Evolutionary conservation across 164 flowering plant species (phyloP).

Genomic region (Vitis vinifera): DNA sequence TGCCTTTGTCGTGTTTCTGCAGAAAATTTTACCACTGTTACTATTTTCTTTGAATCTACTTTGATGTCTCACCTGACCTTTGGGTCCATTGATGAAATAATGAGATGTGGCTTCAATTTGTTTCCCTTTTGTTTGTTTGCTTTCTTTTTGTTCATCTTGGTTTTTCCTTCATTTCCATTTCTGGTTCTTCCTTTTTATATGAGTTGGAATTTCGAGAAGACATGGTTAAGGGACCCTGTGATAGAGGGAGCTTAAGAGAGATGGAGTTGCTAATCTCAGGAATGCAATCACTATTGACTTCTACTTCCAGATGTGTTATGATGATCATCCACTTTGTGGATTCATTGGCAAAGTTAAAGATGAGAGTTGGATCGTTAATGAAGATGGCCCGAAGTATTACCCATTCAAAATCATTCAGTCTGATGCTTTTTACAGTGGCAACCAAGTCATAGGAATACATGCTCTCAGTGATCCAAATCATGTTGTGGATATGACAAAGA

Average conservation of each 20-base stretch:
- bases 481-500: constrained; percentile 63
- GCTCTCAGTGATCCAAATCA: constrained; percentile 67
- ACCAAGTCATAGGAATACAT: constrained; percentile 59
- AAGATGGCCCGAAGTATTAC: constrained; percentile 38
- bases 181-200: background rate
- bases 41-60: too few relatives aligned
- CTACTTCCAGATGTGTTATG: constrained; percentile 84
- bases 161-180: too few relatives aligned
- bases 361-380: constrained; percentile 16
- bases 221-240: constrained; percentile 36
- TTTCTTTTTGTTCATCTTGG: too few relatives aligned
- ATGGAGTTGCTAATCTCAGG: constrained; percentile 55
- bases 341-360: constrained; percentile 74
- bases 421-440: constrained; percentile 54
- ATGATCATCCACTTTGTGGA: constrained; percentile 89
- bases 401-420: constrained; percentile 70
- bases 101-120: too few relatives aligned
- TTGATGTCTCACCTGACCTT: too few relatives aligned
- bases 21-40: too few relatives aligned
- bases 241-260: constrained; percentile 38
- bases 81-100: too few relatives aligned
- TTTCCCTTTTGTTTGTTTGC: too few relatives aligned
- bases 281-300: constrained; percentile 58
- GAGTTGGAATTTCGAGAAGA: constrained; percentile 55
- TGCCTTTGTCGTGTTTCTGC: too few relatives aligned